Evolutionary conservation across 306 rosid genomes (phyloP).

Genomic region (Bauhinia variegata): DNA sequence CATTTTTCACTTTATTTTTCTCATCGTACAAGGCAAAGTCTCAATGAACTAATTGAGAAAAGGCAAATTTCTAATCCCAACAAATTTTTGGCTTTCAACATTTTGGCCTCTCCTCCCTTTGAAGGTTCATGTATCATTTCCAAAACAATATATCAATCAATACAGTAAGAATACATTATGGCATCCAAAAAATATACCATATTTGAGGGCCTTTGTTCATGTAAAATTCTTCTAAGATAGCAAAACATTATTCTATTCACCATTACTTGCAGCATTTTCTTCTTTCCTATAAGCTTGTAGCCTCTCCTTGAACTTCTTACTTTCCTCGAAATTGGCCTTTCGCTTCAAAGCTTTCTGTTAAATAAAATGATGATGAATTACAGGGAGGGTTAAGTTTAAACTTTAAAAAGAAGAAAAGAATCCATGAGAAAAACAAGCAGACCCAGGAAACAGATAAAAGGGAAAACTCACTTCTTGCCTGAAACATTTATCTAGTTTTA

Average conservation of each 20-base stretch:
- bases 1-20: too few species aligned
- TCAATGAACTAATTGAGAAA: too few species aligned
- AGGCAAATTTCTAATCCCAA: too few species aligned
- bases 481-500: constrained; percentile 89
- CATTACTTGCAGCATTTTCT: constrained; percentile 48
- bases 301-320: constrained; percentile 77
- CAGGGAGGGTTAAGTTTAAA: not conserved
- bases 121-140: too few species aligned
- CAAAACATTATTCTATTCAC: constrained; percentile 43
- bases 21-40: too few species aligned
- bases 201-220: too few species aligned
- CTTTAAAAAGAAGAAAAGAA: too few species aligned
- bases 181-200: too few species aligned
- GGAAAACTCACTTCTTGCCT: constrained; percentile 73
- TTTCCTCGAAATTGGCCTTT: constrained; percentile 89
- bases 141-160: too few species aligned
- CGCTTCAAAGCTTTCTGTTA: constrained; percentile 90
- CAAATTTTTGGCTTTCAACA: too few species aligned
- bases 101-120: too few species aligned
- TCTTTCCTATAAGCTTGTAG: constrained; percentile 69
- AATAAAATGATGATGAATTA: not conserved
- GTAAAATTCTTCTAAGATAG: constrained; percentile 19
- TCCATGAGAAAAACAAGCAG: not conserved
- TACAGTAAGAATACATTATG: too few species aligned
- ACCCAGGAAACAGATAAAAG: not conserved